Evolutionary conservation across 768 basidiomycete species (phyloP).

Genomic region (Lentinus tigrinus): DNA sequence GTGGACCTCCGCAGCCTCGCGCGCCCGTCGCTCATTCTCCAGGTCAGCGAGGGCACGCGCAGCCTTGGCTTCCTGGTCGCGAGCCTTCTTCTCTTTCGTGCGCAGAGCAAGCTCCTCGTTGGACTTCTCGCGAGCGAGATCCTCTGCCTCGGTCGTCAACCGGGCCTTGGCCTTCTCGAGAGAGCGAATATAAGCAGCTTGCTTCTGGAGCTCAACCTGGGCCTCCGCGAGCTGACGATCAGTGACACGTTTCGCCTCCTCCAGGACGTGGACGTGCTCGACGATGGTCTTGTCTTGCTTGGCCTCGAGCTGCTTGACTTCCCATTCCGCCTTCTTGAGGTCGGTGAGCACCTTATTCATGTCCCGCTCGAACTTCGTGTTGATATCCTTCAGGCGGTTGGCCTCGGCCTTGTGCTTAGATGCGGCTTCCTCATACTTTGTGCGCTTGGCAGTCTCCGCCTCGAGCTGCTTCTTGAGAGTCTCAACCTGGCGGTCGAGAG

Average conservation of each 20-base stretch:
- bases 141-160: conserved; percentile 79
- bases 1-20: conserved; percentile 65
- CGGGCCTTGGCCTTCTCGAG: conserved; percentile 79
- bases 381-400: conserved; percentile 62
- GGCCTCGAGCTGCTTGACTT: conserved; percentile 81
- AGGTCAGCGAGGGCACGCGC: conserved; percentile 54
- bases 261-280: conserved; percentile 94
- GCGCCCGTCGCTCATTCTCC: conserved; percentile 65
- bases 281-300: conserved; percentile 97
- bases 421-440: conserved; percentile 68
- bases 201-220: conserved; percentile 72
- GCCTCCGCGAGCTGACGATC: conserved; percentile 87
- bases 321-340: conserved; percentile 79
- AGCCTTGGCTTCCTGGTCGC: conserved; percentile 60
- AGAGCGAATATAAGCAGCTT: conserved; percentile 76
- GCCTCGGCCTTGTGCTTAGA: conserved; percentile 70
- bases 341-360: conserved; percentile 80
- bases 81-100: conserved; percentile 65
- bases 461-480: conserved; percentile 70
- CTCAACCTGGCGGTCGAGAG: conserved; percentile 73
- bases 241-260: conserved; percentile 93
- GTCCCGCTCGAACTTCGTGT: conserved; percentile 73
- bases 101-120: conserved; percentile 64
- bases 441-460: conserved; percentile 66
- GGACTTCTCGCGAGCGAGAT: conserved; percentile 72